A percentile compares a stretch with the other conserved stretches of the same genome.
phyloP scores from a whole-genome alignment of 2,329 filamentous ascomycete species.

The Coniochaeta ligniaria region DNA sequence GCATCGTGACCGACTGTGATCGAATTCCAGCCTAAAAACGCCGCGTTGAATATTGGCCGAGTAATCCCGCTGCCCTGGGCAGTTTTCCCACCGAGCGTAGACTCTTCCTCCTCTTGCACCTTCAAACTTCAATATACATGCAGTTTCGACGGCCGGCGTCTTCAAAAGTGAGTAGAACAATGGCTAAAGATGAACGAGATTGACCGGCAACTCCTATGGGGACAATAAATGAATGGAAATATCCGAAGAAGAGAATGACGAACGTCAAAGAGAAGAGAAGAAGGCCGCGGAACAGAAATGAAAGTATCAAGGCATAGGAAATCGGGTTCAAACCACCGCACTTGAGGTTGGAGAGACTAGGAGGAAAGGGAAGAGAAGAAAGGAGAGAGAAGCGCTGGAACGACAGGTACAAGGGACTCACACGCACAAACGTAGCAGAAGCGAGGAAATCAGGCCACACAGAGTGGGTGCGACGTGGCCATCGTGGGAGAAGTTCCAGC shows the following conservation, averaged over 20 bases:
- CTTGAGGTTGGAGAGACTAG: background rate
- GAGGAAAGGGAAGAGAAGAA: background rate
- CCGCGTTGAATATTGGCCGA: slow-evolving; percentile 1
- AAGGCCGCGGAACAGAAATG: background rate
- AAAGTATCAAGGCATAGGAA: background rate
- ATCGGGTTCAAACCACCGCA: background rate
- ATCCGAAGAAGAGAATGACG: slow-evolving; percentile 13
- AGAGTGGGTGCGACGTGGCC: background rate
- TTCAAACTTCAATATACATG: slow-evolving; percentile 6
- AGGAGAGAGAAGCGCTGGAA: background rate
- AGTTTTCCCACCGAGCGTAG: slow-evolving; percentile 3
- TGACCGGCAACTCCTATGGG: slow-evolving; percentile 16
- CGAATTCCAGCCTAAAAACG: slow-evolving; percentile 13
- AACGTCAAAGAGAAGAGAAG: background rate
- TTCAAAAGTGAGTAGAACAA: slow-evolving; percentile 4
- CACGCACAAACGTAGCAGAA: background rate
- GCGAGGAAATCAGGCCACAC: background rate
- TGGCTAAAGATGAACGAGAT: slow-evolving; percentile 11
- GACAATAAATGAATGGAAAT: slow-evolving; percentile 13
- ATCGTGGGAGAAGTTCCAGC: background rate
- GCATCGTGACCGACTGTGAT: slow-evolving; percentile 31
- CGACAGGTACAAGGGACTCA: slow-evolving; percentile 2
- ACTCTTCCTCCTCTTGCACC: slow-evolving; percentile 5
- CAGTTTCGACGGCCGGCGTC: slow-evolving; percentile 31
- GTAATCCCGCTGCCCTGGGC: background rate